phyloP scores from a whole-genome alignment of 108 stramenopile genomes.

The Cyclotella baltica region DNA sequence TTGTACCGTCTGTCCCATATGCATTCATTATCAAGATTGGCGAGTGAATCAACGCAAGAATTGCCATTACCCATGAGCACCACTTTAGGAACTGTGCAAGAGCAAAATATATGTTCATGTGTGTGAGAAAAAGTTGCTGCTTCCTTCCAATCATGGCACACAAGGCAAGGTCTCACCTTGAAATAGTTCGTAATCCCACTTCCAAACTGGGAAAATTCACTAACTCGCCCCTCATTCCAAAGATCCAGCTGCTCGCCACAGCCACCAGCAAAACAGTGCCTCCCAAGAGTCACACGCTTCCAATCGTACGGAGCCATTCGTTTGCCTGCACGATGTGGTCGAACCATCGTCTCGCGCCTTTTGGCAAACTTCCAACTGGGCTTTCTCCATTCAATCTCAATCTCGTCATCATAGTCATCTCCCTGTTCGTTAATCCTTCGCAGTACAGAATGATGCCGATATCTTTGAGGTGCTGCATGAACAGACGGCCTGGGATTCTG shows the following conservation, averaged over 20 bases:
- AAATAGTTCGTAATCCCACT: conserved; percentile 78
- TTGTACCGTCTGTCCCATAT: conserved; percentile 31
- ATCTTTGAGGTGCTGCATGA: conserved; percentile 2
- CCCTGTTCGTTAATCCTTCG: conserved; percentile 43
- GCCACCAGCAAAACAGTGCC: conserved; percentile 64
- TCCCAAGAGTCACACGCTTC: conserved; percentile 51
- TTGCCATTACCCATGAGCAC: conserved; percentile 65
- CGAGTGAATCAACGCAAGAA: conserved; percentile 53
- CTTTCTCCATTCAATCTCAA: conserved; percentile 53
- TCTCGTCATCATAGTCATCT: conserved; percentile 54
- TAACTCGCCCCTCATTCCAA: conserved; percentile 68
- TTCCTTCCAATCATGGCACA: neutral
- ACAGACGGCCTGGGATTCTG: too few relatives aligned
- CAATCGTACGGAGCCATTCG: conserved; percentile 36
- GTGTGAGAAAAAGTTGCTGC: too few relatives aligned
- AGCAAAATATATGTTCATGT: too few relatives aligned
- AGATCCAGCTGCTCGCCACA: conserved; percentile 77
- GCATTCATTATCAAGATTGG: conserved; percentile 62
- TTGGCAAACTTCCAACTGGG: conserved; percentile 61
- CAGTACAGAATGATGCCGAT: conserved; percentile 37
- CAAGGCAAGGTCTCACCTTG: conserved; percentile 42
- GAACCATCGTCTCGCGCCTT: conserved; percentile 34
- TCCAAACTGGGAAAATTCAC: conserved; percentile 71
- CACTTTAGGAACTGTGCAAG: conserved; percentile 62
- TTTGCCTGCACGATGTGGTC: conserved; percentile 60